Evolutionary conservation across 116 monocot species (phyloP).

Genomic region (Cymodocea nodosa): DNA sequence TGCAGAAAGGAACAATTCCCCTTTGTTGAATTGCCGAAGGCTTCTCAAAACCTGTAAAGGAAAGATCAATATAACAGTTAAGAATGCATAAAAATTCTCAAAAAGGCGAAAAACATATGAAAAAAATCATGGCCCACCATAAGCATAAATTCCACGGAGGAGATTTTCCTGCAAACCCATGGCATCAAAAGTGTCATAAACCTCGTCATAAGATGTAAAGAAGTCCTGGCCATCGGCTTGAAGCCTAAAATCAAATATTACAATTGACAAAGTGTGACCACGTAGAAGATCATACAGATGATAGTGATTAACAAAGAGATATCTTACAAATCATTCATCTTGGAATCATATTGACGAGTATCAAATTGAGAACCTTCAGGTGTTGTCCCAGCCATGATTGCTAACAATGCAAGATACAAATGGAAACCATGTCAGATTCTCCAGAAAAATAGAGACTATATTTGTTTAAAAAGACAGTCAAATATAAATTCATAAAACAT

Average conservation of each 20-base stretch:
- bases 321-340: conserved; percentile 22
- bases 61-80: background rate
- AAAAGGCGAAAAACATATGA: background rate
- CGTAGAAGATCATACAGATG: background rate
- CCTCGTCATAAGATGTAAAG: conserved; percentile 28
- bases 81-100: background rate
- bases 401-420: too few relatives aligned
- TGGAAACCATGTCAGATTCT: too few relatives aligned
- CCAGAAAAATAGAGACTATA: too few relatives aligned
- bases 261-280: background rate
- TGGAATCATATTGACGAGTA: conserved; percentile 26
- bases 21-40: conserved; percentile 54
- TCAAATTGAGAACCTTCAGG: conserved; percentile 32
- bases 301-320: background rate
- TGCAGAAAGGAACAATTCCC: conserved; percentile 52
- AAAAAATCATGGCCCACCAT: conserved; percentile 11
- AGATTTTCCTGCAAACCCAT: conserved; percentile 39
- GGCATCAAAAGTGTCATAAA: conserved; percentile 24
- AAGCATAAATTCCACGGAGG: conserved; percentile 35
- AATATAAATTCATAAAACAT: too few relatives aligned
- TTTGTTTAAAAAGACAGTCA: too few relatives aligned
- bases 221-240: conserved; percentile 25
- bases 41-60: conserved; percentile 37
- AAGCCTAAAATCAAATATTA: conserved; percentile 9
- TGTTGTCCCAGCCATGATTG: conserved; percentile 29